Evolutionary conservation across 2,329 filamentous ascomycete genomes (phyloP), one percentile per base, ranked within the genome.

Genomic region (Clarireedia paspali): DNA sequence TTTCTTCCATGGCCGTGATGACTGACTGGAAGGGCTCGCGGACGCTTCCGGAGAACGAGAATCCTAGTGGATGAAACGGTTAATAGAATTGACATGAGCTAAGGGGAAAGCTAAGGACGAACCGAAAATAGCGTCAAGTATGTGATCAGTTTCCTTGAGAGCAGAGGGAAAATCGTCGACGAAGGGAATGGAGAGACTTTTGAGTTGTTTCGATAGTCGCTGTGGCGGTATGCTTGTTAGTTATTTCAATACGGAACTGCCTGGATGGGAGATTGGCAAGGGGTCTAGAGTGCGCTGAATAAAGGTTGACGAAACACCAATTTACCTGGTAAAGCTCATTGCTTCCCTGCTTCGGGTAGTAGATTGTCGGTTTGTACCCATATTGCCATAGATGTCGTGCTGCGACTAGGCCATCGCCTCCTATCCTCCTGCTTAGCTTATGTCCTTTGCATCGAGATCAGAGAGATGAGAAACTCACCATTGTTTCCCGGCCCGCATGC

Each of bases 111-210:
- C 46, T n/a, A 26, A 14, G 23, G 14, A 36, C 36, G 27, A 36
- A 87, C 89, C 91, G 68, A 99, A 99, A 60, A 99, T 89, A 9
- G 94, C 90, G 71, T 99, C 94, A 57, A 99, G 77, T 53, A 99
- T 74, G 63, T 95, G 88, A 68, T 96, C 87, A 2, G 87, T 80
- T 53, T 82, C 77, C 47, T 76, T 72, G 6, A 95, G 70, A 5
- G 88, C 85, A 5, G 74, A 64, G 2, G 77, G 69, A 65, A 97
- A 96, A 70, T 96, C 89, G 15, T 89, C 80, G 15, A 86, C 85
- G 70, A 97, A 96, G 1, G 89, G 88, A 27, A 99, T 77, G 10
- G 85, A 78, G 55, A 97, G 83, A 67, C 92, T 87, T 65, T 87
- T 81, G 6, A 97, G 82, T 73, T 99, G 94, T 62, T 84, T 94